Base-by-base conservation (phyloP, 2,329 filamentous ascomycete species). In the Calonectria henricotiae region DNA sequence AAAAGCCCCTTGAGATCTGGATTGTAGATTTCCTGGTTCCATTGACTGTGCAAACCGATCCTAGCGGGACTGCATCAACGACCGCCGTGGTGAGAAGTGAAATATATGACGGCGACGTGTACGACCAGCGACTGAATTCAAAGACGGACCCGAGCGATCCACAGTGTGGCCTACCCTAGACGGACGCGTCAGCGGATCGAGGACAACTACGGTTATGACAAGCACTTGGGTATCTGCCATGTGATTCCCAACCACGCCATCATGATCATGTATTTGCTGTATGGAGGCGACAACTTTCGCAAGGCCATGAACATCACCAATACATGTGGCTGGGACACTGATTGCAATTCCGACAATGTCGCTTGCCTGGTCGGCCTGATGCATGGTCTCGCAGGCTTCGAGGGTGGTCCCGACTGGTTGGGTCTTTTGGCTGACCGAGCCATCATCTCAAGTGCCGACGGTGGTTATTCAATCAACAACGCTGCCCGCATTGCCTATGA, bases 381-480 rank as follows among this genome's bases (percentile, higher is more conserved):
- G 47, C 47, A 51, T 13, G 27, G 47, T 15, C 27, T 51, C 23
- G 15, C 25, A 9, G 47, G 13, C 5, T 51, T 51, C n/a, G 25
- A 51, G 8, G 47, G 49, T 17, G 47, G 58, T 5, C 66, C 58
- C 11, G 66, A 68, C 47, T 68, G 66, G 66, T 17, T 64, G 23
- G 66, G 66, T 41, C 66, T 60, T 64, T 60, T 68, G 3, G 66
- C 60, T 5, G 66, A 68, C 30, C 30, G 60, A 47, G 66, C 60
- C 60, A 55, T 68, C 47, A 68, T 68, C 17, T 68, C 66, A 35
- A 68, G 60, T 20, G 66, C 66, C 12, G 60, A 68, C 25, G 60
- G 60, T 13, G 66, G 66, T 6, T 68, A 64, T 32, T 68, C 66
- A 15, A 64, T 68, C 20, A 68, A 63, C 49, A 68, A 64, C 20